These are phyloP conservation scores for Lactarius evosmus DNA, from an alignment of 768 basidiomycete genomes.

Conservation along the genomic window DNA sequence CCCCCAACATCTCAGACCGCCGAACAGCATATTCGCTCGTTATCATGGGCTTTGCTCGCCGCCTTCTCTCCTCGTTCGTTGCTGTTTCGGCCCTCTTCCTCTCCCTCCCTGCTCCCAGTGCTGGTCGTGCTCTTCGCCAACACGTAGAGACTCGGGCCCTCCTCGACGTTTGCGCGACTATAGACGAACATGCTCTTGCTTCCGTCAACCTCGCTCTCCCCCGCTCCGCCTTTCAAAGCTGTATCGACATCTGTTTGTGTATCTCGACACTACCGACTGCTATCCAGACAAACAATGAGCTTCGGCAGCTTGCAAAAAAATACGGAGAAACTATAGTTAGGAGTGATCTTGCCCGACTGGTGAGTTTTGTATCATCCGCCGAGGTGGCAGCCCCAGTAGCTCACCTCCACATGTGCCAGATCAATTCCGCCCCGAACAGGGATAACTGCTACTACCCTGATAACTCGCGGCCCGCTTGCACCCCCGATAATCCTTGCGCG, in stretches of 20 bases:
- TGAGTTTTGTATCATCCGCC: slow-evolving; percentile 22
- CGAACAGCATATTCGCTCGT: slow-evolving; percentile 19
- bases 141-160: slow-evolving; percentile 23
- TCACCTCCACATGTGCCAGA: slow-evolving; percentile 29
- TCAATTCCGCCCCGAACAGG: slow-evolving; percentile 35
- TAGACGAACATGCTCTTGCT: slow-evolving; percentile 24
- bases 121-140: slow-evolving; percentile 24
- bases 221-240: slow-evolving; percentile 6
- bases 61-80: slow-evolving; percentile 7
- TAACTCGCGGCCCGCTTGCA: slow-evolving; percentile 36
- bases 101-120: not conserved
- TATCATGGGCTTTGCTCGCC: slow-evolving; percentile 15
- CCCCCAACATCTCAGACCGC: not conserved
- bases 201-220: slow-evolving; percentile 14
- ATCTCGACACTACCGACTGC: slow-evolving; percentile 33
- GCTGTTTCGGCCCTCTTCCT: slow-evolving; percentile 8
- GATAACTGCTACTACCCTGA: slow-evolving; percentile 37
- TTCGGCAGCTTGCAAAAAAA: slow-evolving; percentile 17
- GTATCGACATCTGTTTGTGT: slow-evolving; percentile 40
- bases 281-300: slow-evolving; percentile 14
- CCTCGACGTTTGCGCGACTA: slow-evolving; percentile 29
- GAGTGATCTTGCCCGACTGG: slow-evolving; percentile 28
- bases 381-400: not conserved
- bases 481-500: slow-evolving; percentile 37
- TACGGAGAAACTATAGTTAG: slow-evolving; percentile 21